These are phyloP conservation scores for Asparagopsis taxiformis DNA, from an alignment of 31 red algal genomes.

Conservation along the genomic window DNA sequence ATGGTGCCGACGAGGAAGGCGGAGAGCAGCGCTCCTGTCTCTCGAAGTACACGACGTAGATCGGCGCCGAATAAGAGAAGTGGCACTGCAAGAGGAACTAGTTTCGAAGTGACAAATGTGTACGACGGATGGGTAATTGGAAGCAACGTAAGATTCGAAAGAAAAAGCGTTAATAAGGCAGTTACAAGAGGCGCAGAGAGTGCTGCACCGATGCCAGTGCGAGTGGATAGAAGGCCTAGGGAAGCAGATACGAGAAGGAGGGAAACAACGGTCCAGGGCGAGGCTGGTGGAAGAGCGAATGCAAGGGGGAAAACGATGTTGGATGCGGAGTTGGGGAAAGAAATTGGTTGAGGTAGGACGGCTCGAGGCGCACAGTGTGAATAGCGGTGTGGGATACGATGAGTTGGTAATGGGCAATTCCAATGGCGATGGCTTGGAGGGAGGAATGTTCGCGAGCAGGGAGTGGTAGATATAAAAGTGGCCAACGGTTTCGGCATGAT, in stretches of 20 bases:
- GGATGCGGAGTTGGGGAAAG: too few species aligned
- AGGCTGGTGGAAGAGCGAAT: slow-evolving; percentile 12
- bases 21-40: slow-evolving; percentile 54
- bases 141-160: slow-evolving; percentile 45
- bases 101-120: slow-evolving; percentile 25
- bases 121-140: slow-evolving; percentile 56
- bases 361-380: too few species aligned
- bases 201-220: slow-evolving; percentile 47
- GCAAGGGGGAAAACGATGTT: neutral
- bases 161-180: slow-evolving; percentile 44
- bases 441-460: neutral
- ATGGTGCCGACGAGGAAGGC: slow-evolving; percentile 60
- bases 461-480: too few species aligned
- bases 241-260: slow-evolving; percentile 43
- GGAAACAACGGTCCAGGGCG: slow-evolving; percentile 8
- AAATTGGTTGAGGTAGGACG: too few species aligned
- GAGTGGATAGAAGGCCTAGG: slow-evolving; percentile 47
- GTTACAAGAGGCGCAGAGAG: slow-evolving; percentile 77
- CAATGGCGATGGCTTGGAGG: neutral
- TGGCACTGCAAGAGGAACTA: slow-evolving; percentile 82
- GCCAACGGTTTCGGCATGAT: too few species aligned
- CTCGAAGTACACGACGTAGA: slow-evolving; percentile 56
- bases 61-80: slow-evolving; percentile 79
- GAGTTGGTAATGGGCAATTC: neutral
- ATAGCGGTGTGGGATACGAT: neutral